Evolutionary conservation across 2,329 filamentous ascomycete species (phyloP).

Genomic region (Parastagonospora avenae): DNA sequence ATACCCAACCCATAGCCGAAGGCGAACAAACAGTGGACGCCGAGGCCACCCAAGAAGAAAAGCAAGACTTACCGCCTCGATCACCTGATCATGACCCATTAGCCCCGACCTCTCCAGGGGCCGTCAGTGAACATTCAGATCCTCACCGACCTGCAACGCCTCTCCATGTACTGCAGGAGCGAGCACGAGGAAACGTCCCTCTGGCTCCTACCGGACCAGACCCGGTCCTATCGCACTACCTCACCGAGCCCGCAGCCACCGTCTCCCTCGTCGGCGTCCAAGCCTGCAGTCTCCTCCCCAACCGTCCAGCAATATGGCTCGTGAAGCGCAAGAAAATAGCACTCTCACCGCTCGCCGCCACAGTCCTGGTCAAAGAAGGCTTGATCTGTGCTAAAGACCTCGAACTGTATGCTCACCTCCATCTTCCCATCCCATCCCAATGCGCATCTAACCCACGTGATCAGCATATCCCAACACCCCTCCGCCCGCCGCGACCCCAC

Average conservation of each 20-base stretch:
- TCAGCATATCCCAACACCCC: conserved; percentile 16
- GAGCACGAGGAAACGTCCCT: not conserved
- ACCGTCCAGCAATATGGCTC: conserved; percentile 36
- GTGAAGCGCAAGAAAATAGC: conserved; percentile 29
- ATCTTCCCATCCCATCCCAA: too few species aligned
- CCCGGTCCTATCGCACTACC: conserved; percentile 11
- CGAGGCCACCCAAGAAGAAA: conserved; percentile 16
- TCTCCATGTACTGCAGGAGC: not conserved
- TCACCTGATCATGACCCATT: not conserved
- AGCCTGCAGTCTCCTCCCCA: conserved; percentile 28
- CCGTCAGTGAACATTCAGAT: not conserved
- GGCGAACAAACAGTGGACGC: conserved; percentile 25
- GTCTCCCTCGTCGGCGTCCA: conserved; percentile 12
- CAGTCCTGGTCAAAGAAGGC: conserved; percentile 33
- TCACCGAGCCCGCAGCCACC: conserved; percentile 10
- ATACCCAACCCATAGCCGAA: conserved; percentile 14
- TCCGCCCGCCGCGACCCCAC: conserved; percentile 25
- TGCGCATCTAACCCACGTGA: not conserved
- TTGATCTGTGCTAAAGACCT: conserved; percentile 29
- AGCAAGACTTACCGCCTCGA: conserved; percentile 1
- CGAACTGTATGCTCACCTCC: conserved; percentile 26
- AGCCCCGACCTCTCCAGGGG: not conserved
- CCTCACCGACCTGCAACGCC: not conserved
- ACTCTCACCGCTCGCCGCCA: conserved; percentile 34
- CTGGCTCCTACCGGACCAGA: not conserved